Conservation (phyloP, 192 early-diverging fungal species). For the Umbelopsis isabellina region DNA sequence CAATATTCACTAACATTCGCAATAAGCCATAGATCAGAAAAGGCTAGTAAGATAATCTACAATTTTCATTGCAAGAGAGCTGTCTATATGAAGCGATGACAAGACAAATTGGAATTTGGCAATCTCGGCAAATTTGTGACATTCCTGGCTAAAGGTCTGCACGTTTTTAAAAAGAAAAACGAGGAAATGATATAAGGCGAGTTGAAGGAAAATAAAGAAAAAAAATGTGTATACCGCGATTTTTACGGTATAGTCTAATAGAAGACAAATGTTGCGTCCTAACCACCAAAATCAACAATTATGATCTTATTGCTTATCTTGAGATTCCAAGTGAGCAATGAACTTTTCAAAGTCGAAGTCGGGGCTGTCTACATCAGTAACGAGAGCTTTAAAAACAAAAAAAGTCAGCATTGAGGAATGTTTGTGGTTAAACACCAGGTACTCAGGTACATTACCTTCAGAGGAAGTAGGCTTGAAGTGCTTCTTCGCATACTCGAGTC, state of each 20-base stretch:
- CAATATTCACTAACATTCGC: not conserved
- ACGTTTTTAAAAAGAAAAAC: slow-evolving; percentile 3
- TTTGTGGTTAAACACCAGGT: slow-evolving; percentile 14
- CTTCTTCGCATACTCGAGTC: slow-evolving; percentile 77
- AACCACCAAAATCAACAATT: slow-evolving; percentile 1
- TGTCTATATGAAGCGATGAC: slow-evolving; percentile 22
- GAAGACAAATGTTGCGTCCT: not conserved
- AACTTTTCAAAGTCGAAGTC: slow-evolving; percentile 64
- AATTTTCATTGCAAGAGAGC: slow-evolving; percentile 22
- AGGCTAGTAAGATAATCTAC: slow-evolving; percentile 21
- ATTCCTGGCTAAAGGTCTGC: slow-evolving; percentile 11
- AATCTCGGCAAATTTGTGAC: slow-evolving; percentile 17
- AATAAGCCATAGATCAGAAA: not conserved
- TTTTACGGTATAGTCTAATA: slow-evolving; percentile 8
- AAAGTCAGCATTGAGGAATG: not conserved
- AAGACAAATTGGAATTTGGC: slow-evolving; percentile 24
- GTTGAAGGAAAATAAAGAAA: not conserved
- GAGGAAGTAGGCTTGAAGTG: slow-evolving; percentile 43
- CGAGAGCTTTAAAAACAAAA: slow-evolving; percentile 30
- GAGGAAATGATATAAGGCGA: slow-evolving; percentile 15
- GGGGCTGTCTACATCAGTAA: slow-evolving; percentile 58
- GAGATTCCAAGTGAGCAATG: slow-evolving; percentile 44
- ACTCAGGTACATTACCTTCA: not conserved
- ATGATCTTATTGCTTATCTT: slow-evolving; percentile 24
- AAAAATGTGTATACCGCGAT: not conserved